phyloP scores from a whole-genome alignment of 1,284 basidiomycete species.

The Ceratobasidium sp. region DNA sequence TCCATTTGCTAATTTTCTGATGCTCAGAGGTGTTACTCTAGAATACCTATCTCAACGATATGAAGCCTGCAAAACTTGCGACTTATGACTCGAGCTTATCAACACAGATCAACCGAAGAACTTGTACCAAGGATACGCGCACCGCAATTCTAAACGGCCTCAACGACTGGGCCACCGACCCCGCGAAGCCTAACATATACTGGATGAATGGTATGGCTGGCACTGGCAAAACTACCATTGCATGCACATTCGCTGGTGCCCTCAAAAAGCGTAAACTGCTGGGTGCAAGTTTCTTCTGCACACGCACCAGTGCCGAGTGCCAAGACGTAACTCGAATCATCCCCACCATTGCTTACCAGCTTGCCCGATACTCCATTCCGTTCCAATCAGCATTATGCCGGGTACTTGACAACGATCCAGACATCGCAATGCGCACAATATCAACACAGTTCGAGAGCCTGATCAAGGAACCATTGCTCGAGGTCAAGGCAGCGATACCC shows the following conservation, averaged over 20 bases:
- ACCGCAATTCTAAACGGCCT: neutral
- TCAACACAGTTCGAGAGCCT: neutral
- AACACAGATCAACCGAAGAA: neutral
- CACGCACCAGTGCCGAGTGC: neutral
- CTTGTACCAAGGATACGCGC: constrained; percentile 16
- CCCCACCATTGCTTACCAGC: neutral
- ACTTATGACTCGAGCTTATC: neutral
- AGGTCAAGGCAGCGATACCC: neutral
- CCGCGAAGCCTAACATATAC: neutral
- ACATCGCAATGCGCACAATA: neutral
- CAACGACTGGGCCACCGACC: neutral
- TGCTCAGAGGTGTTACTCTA: neutral
- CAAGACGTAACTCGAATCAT: neutral
- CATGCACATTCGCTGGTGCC: neutral
- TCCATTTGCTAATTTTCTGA: neutral
- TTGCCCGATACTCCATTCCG: constrained; percentile 2
- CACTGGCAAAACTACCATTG: too few species aligned
- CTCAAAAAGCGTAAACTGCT: neutral
- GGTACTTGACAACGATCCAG: neutral
- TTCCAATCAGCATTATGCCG: neutral
- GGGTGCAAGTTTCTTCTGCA: constrained; percentile 23
- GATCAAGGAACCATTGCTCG: neutral
- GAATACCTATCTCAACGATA: neutral
- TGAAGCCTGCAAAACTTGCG: constrained; percentile 2
- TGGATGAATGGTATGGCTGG: constrained; percentile 24